phyloP scores from a whole-genome alignment of 2,329 filamentous ascomycete species.

The Neophaeococcomyces mojaviensis region DNA sequence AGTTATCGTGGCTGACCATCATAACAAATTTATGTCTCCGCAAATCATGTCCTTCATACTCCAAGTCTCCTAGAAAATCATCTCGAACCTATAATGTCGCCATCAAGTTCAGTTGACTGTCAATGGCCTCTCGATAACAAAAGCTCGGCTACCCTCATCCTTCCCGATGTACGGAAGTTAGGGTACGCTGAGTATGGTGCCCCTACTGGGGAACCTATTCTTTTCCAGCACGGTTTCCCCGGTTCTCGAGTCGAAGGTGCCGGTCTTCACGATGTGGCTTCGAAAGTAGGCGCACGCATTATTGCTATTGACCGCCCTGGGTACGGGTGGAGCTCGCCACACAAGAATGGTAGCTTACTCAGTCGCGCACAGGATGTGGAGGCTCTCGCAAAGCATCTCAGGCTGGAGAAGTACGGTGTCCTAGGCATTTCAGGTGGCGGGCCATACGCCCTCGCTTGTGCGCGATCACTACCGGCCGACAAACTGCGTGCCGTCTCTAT shows the following conservation, averaged over 20 bases:
- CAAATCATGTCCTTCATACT: too few relatives aligned
- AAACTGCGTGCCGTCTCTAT: slow-evolving; percentile 8
- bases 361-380: slow-evolving; percentile 39
- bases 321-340: slow-evolving; percentile 33
- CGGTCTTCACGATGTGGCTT: slow-evolving; percentile 28
- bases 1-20: too few relatives aligned
- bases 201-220: slow-evolving; percentile 27
- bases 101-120: too few relatives aligned
- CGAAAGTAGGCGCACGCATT: slow-evolving; percentile 31
- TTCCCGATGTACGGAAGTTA: slow-evolving; percentile 30
- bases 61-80: too few relatives aligned
- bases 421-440: slow-evolving; percentile 41
- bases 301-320: slow-evolving; percentile 40
- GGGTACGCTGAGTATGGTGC: slow-evolving; percentile 38
- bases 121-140: slow-evolving; percentile 21
- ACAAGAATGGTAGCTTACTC: slow-evolving; percentile 31
- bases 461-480: slow-evolving; percentile 29
- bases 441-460: slow-evolving; percentile 42
- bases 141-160: slow-evolving; percentile 25
- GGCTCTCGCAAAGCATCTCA: slow-evolving; percentile 34
- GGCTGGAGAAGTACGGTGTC: slow-evolving; percentile 35
- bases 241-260: slow-evolving; percentile 37
- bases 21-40: too few relatives aligned
- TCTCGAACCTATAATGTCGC: too few relatives aligned
- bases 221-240: slow-evolving; percentile 40